Base-by-base conservation (phyloP, 352 stramenopile species). In the Phytophthora lateralis region DNA sequence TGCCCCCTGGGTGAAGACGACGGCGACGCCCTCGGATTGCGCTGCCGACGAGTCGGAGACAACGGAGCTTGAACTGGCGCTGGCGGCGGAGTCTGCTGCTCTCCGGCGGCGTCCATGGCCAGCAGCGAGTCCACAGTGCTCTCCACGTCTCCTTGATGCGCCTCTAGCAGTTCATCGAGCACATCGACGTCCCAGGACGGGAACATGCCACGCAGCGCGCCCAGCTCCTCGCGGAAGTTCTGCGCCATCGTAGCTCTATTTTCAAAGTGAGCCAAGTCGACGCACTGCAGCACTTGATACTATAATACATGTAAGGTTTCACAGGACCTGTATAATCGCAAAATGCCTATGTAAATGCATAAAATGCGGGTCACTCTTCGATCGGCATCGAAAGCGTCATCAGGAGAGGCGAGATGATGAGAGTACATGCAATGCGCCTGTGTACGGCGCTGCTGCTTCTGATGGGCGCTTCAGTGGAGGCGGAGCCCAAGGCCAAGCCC, bases 91-190 rank as follows among this genome's bases (percentile, higher is more conserved):
- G 21, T 24, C 21, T 1, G 44, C n/a, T 26, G 37, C 6, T 57
- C 14, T 14, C 34, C 9, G 21, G 46, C 37, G 1, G 50, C 60
- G 34, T 95, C 81, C 86, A 93, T 95, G 27, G 60, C 66, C 50
- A 95, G 57, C 26, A 88, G 63, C 55, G 82, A 76, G 62, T 95
- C 81, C 46, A 95, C 81, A 15, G 82, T 93, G 46, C 75, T 83
- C 62, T 91, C 80, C 14, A 95, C 49, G 38, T 90, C 66, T 8
- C 84, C 82, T 8, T 85, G 60, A 44, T 95, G 89, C 10, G 70
- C 71, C 46, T 86, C 73, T 9, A 95, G 75, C 27, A 95, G 55
- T 41, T 91, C 75, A 12, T 75, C 49, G 29, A 93, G 68, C 43
- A 85, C 48, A 18, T 80, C 64, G 18, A 63, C 53, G 60, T 95